phyloP scores from a whole-genome alignment of 768 basidiomycete species.

The Gymnopilus junonius region DNA sequence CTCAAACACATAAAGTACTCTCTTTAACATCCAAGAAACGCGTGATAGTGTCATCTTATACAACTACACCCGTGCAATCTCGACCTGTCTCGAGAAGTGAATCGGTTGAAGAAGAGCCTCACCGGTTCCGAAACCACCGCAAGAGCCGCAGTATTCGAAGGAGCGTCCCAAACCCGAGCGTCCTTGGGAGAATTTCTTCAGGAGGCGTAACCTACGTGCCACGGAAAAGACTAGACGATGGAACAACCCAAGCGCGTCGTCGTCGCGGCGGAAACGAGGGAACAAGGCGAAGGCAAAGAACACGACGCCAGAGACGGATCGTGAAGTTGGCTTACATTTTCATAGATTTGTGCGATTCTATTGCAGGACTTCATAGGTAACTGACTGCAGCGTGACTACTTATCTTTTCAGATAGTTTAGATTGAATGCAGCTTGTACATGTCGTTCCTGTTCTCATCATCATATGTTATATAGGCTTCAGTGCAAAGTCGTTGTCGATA shows the following conservation, averaged over 20 bases:
- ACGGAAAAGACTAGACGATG: conserved; percentile 12
- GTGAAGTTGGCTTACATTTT: neutral
- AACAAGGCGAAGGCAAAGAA: conserved; percentile 14
- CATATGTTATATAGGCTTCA: too few species aligned
- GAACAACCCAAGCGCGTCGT: neutral
- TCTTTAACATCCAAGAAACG: conserved; percentile 54
- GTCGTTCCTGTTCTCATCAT: too few species aligned
- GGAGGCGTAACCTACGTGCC: conserved; percentile 42
- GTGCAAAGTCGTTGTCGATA: too few species aligned
- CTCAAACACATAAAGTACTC: conserved; percentile 59
- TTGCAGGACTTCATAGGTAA: too few species aligned
- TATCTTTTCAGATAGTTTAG: too few species aligned
- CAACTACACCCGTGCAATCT: conserved; percentile 38
- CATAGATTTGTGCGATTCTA: neutral
- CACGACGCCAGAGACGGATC: neutral
- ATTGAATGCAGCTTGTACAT: too few species aligned
- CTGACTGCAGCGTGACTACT: too few species aligned
- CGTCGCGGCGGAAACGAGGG: conserved; percentile 3
- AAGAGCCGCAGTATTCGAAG: neutral
- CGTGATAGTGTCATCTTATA: conserved; percentile 59
- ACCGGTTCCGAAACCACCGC: conserved; percentile 8
- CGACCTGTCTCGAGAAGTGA: conserved; percentile 34
- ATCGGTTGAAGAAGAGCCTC: conserved; percentile 30
- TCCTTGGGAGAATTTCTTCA: conserved; percentile 43
- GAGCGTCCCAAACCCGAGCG: neutral